phyloP scores from a whole-genome alignment of 176 grass and related monocot species.

The Hordeum marinum region DNA sequence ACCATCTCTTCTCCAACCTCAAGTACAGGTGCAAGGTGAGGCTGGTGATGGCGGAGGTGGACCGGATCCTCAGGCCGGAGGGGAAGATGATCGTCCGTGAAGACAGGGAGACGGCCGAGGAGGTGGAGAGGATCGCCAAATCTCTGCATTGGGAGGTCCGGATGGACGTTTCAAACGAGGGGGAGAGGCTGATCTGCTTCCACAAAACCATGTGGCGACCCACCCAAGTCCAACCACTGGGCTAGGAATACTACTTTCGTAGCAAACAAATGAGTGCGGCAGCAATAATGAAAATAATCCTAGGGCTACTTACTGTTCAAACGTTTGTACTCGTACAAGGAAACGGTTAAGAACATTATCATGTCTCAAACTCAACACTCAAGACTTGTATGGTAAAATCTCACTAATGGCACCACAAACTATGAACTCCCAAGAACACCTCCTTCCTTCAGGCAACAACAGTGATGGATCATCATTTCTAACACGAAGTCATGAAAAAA shows the following conservation, averaged over 20 bases:
- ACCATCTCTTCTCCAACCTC: constrained; percentile 44
- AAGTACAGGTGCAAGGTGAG: constrained; percentile 51
- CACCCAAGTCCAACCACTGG: constrained; percentile 31
- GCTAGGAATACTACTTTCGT: neutral
- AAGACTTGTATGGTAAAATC: neutral
- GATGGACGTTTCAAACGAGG: constrained; percentile 46
- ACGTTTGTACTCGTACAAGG: neutral
- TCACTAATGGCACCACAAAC: neutral
- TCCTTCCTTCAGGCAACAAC: neutral
- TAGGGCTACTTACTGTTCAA: neutral
- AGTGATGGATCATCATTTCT: neutral
- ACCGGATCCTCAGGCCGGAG: constrained; percentile 70
- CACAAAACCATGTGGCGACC: constrained; percentile 70
- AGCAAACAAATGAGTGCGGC: neutral
- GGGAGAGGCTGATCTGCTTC: constrained; percentile 51
- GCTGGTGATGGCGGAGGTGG: constrained; percentile 65
- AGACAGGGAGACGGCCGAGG: constrained; percentile 34
- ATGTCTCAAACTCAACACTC: neutral
- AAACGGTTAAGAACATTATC: neutral
- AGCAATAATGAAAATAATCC: neutral
- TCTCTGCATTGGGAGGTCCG: constrained; percentile 64
- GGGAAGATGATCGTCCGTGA: constrained; percentile 74
- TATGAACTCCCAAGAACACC: neutral
- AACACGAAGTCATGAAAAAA: neutral
- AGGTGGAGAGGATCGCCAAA: constrained; percentile 41